Conservation (phyloP, 1,139 yeast species). For the Debaryomycetaceae sp. region DNA sequence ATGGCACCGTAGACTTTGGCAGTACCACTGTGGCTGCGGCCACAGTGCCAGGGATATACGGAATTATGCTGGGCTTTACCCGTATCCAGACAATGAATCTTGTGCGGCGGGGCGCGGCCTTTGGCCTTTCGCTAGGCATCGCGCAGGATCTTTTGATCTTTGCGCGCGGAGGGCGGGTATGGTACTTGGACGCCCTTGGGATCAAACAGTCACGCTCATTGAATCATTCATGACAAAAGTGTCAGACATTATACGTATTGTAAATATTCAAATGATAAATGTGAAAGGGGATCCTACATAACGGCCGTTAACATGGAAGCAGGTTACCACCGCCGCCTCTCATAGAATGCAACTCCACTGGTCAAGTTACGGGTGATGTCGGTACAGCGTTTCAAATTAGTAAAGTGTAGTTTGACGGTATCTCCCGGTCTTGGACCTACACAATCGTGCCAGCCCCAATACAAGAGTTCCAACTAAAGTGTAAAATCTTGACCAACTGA, state of each 20-base stretch:
- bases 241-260: too few relatives aligned
- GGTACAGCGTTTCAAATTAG: too few relatives aligned
- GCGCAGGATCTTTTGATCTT: constrained; percentile 54
- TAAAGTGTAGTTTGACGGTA: too few relatives aligned
- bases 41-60: constrained; percentile 41
- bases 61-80: constrained; percentile 33
- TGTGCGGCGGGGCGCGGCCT: constrained; percentile 40
- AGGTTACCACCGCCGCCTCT: too few relatives aligned
- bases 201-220: constrained; percentile 7
- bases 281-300: constrained; percentile 1
- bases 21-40: constrained; percentile 51
- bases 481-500: not conserved
- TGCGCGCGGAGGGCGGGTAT: constrained; percentile 48
- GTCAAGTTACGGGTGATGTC: too few relatives aligned
- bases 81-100: constrained; percentile 36
- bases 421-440: too few relatives aligned
- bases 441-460: too few relatives aligned
- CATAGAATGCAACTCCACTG: too few relatives aligned
- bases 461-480: not conserved
- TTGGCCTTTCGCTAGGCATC: constrained; percentile 54
- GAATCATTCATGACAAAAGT: too few relatives aligned
- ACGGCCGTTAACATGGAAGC: constrained; percentile 7
- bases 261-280: not conserved
- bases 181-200: constrained; percentile 39
- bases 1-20: constrained; percentile 45